A percentile compares a stretch with the other conserved stretches of the same genome.
These are phyloP conservation scores for Didymella keratinophila DNA, from an alignment of 2,329 filamentous ascomycete genomes.

Conservation along the genomic window DNA sequence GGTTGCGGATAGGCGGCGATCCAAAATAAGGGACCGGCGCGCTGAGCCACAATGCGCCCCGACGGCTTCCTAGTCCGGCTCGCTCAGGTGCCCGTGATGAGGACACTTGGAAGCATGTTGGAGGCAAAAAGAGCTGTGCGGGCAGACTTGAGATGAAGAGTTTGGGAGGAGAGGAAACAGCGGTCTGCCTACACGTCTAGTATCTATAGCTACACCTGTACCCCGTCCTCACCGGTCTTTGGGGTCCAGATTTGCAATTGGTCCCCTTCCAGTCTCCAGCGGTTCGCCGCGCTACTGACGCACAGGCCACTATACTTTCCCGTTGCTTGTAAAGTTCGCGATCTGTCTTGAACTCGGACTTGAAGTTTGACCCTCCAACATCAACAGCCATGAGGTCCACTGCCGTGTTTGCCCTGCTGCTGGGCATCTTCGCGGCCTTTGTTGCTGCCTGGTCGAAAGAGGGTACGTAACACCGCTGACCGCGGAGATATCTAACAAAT, in stretches of 20 bases:
- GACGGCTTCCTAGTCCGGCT: slow-evolving; percentile 10
- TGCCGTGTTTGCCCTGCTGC: slow-evolving; percentile 68
- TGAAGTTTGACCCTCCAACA: slow-evolving; percentile 15
- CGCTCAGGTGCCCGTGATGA: slow-evolving; percentile 9
- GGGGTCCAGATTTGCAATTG: slow-evolving; percentile 12
- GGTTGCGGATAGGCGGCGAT: slow-evolving; percentile 13
- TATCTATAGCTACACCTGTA: slow-evolving; percentile 13
- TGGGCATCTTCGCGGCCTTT: slow-evolving; percentile 72
- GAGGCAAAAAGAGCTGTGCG: background rate
- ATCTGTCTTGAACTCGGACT: slow-evolving; percentile 27
- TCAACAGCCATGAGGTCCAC: slow-evolving; percentile 72
- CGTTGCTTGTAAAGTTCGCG: slow-evolving; percentile 32
- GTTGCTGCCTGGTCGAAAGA: slow-evolving; percentile 88
- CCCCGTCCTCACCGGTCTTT: slow-evolving; percentile 12
- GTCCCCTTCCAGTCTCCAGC: slow-evolving; percentile 37
- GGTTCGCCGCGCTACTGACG: slow-evolving; percentile 35
- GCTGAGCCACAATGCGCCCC: slow-evolving; percentile 19
- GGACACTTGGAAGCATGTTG: slow-evolving; percentile 9
- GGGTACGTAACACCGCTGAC: slow-evolving; percentile 61
- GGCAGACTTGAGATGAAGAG: background rate
- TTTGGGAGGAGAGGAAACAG: background rate
- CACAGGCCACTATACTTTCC: slow-evolving; percentile 43
- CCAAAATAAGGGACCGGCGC: slow-evolving; percentile 12
- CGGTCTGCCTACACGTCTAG: slow-evolving; percentile 15
- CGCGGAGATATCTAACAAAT: slow-evolving; percentile 7